These are phyloP conservation scores for Ophiostoma pallidulum DNA, from an alignment of 2,329 filamentous ascomycete species.

Conservation along the genomic window DNA sequence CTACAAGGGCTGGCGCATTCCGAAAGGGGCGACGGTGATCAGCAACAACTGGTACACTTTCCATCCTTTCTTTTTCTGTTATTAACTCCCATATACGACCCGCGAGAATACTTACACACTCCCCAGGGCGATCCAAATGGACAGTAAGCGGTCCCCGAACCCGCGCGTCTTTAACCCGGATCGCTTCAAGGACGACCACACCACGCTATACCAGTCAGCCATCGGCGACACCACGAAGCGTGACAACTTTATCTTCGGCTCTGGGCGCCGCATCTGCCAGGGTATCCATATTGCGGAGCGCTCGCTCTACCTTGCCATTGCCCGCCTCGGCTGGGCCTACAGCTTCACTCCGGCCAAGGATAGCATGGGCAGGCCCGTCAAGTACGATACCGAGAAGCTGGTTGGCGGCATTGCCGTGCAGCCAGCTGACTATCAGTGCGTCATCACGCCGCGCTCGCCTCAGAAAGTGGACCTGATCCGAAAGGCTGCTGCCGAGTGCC, in stretches of 20 bases:
- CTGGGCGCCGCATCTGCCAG: conserved; percentile 47
- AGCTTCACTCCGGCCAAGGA: too few relatives aligned
- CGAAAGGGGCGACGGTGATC: conserved; percentile 33
- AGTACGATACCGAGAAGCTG: too few relatives aligned
- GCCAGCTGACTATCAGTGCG: too few relatives aligned
- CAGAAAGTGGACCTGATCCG: too few relatives aligned
- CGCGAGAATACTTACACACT: too few relatives aligned
- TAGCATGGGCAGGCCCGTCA: too few relatives aligned
- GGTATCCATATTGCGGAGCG: conserved; percentile 46
- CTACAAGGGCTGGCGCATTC: conserved; percentile 36
- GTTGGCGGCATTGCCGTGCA: too few relatives aligned
- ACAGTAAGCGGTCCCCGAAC: conserved; percentile 31
- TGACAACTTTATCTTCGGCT: conserved; percentile 46
- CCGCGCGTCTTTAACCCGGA: conserved; percentile 34
- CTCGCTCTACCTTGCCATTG: conserved; percentile 36
- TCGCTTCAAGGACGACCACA: conserved; percentile 26
- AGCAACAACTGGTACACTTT: conserved; percentile 31
- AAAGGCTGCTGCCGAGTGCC: too few relatives aligned
- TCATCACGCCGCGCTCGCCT: too few relatives aligned
- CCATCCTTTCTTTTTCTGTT: too few relatives aligned
- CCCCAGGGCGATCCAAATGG: conserved; percentile 37
- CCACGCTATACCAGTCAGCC: conserved; percentile 20
- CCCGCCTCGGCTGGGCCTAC: conserved; percentile 41
- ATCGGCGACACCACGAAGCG: conserved; percentile 28
- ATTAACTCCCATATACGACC: too few relatives aligned